phyloP scores from a whole-genome alignment of 2,329 filamentous ascomycete genomes.

The Ophiognomonia clavigignenti-juglandacearum region DNA sequence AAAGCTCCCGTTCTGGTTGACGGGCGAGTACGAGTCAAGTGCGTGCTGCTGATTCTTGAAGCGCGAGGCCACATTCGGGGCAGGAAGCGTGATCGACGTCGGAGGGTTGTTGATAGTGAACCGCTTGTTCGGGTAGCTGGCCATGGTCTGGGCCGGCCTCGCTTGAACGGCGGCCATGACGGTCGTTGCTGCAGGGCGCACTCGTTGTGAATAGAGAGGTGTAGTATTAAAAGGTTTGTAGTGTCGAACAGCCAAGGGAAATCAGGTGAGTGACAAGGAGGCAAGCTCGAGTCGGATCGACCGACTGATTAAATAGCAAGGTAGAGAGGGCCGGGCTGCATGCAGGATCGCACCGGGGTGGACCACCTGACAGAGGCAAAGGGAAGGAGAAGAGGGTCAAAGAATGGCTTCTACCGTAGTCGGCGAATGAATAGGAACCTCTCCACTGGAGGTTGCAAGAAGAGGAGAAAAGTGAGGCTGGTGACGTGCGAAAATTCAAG shows the following conservation, averaged over 20 bases:
- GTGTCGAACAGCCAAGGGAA: neutral
- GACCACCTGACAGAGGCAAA: neutral
- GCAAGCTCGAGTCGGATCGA: neutral
- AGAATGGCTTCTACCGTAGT: slow-evolving; percentile 1
- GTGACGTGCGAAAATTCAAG: neutral
- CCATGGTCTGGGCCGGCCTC: slow-evolving; percentile 18
- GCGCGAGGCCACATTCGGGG: slow-evolving; percentile 24
- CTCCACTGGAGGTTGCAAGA: neutral
- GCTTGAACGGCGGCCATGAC: slow-evolving; percentile 22
- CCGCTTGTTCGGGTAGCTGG: slow-evolving; percentile 16
- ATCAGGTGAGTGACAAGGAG: neutral
- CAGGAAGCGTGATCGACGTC: slow-evolving; percentile 23
- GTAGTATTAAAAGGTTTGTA: no score
- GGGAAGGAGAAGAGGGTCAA: slow-evolving; percentile 6
- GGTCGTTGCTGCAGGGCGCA: neutral
- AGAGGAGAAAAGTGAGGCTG: slow-evolving; percentile 10
- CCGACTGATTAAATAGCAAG: neutral
- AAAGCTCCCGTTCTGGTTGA: slow-evolving; percentile 93
- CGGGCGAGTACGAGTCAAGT: slow-evolving; percentile 70
- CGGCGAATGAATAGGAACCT: slow-evolving; percentile 8
- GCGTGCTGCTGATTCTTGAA: slow-evolving; percentile 42
- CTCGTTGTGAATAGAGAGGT: neutral
- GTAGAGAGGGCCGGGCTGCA: neutral
- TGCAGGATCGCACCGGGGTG: neutral
- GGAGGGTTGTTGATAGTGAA: slow-evolving; percentile 16